Conservation (phyloP, 208 protist species). For the Balamuthia mandrillaris region DNA sequence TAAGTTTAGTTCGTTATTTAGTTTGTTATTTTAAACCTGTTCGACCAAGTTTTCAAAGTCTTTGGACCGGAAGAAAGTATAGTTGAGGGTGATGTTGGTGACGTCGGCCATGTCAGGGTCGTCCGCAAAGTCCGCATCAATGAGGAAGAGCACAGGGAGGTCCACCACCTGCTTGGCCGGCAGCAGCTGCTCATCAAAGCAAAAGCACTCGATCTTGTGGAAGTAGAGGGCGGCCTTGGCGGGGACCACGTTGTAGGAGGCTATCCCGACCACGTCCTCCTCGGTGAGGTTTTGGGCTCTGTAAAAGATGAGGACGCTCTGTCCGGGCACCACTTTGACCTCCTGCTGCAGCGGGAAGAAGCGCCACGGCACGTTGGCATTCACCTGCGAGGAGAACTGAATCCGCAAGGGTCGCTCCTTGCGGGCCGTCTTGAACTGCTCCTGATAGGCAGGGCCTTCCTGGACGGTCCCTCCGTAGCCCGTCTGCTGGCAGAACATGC, state of each 20-base stretch:
- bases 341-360: slow-evolving; percentile 51
- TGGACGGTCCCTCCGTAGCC: slow-evolving; percentile 51
- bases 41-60: slow-evolving; percentile 13
- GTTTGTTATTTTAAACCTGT: neutral
- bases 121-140: slow-evolving; percentile 89
- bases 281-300: slow-evolving; percentile 63
- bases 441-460: too few relatives aligned
- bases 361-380: slow-evolving; percentile 44
- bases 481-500: slow-evolving; percentile 65
- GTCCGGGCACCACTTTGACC: slow-evolving; percentile 58
- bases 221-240: slow-evolving; percentile 85
- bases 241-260: slow-evolving; percentile 70
- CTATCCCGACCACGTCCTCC: slow-evolving; percentile 62
- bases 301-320: slow-evolving; percentile 68
- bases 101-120: slow-evolving; percentile 61
- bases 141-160: slow-evolving; percentile 95
- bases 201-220: slow-evolving; percentile 97
- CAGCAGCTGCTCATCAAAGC: slow-evolving; percentile 91
- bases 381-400: slow-evolving; percentile 5
- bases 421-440: neutral
- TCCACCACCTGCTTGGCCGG: slow-evolving; percentile 89
- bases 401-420: neutral
- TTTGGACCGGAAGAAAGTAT: slow-evolving; percentile 65
- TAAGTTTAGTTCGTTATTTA: too few relatives aligned
- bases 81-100: slow-evolving; percentile 60